Evolutionary conservation across 352 stramenopile species (phyloP).

Genomic region (Phytopythium delawarense): DNA sequence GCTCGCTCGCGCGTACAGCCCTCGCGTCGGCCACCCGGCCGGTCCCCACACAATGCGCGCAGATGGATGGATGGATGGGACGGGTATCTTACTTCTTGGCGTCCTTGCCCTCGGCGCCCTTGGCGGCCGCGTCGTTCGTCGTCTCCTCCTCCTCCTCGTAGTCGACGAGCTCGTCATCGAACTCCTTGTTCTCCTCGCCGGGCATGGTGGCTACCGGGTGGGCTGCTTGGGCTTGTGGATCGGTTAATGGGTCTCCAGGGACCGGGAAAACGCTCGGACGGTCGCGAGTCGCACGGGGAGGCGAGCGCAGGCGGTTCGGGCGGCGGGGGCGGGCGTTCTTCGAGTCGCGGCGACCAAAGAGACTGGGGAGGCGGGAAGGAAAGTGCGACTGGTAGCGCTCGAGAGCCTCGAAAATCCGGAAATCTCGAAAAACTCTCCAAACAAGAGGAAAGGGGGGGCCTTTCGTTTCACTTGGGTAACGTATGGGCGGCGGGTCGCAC

Average conservation of each 20-base stretch:
- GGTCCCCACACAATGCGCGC: conserved; percentile 5
- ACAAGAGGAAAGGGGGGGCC: not conserved
- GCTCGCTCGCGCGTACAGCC: conserved; percentile 5
- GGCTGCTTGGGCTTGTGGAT: not conserved
- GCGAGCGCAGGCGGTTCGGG: not conserved
- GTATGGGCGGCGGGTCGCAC: not conserved
- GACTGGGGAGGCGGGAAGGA: not conserved
- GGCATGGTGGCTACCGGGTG: conserved; percentile 42
- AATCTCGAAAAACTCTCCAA: conserved; percentile 12
- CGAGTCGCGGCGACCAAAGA: conserved; percentile 1
- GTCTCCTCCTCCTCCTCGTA: conserved; percentile 88
- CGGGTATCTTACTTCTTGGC: conserved; percentile 85
- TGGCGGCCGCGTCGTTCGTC: conserved; percentile 65
- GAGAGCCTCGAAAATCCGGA: conserved; percentile 16
- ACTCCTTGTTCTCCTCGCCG: conserved; percentile 86
- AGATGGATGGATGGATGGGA: conserved; percentile 5
- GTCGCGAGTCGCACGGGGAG: not conserved
- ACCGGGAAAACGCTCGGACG: not conserved
- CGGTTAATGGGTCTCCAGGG: not conserved
- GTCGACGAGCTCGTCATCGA: conserved; percentile 87
- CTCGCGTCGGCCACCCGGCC: not conserved
- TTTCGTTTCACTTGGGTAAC: not conserved
- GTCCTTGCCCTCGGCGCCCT: conserved; percentile 79
- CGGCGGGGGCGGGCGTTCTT: not conserved
- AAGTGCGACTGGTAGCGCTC: conserved; percentile 1